Conservation (phyloP, 1,284 basidiomycete species). For the Ganoderma lucidum region DNA sequence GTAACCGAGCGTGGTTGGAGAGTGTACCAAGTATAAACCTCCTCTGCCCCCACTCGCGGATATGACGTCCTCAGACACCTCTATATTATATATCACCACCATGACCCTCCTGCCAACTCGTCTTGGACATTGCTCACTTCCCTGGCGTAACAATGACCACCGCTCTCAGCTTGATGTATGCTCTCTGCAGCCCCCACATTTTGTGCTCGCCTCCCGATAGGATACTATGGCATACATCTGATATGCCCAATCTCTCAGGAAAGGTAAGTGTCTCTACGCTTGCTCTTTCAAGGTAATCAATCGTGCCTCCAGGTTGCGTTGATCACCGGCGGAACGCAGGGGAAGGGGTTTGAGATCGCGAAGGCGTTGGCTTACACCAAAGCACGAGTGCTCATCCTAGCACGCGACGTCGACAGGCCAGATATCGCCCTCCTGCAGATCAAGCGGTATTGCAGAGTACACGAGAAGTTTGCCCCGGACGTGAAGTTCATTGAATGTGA, state of each 20-base stretch:
- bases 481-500: constrained; percentile 51
- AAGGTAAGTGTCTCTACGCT: constrained; percentile 7
- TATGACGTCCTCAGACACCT: neutral
- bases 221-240: neutral
- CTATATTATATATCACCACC: neutral
- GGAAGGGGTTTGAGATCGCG: constrained; percentile 52
- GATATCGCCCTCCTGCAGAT: constrained; percentile 49
- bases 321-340: constrained; percentile 52
- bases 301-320: constrained; percentile 42
- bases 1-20: neutral
- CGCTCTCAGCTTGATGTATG: constrained; percentile 7
- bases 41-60: neutral
- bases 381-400: constrained; percentile 51
- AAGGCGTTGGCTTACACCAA: constrained; percentile 47
- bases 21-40: neutral
- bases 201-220: neutral
- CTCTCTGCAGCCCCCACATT: neutral
- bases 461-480: constrained; percentile 36
- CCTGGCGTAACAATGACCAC: neutral
- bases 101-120: neutral
- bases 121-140: neutral
- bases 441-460: constrained; percentile 35
- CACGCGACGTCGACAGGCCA: constrained; percentile 49
- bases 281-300: neutral
- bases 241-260: constrained; percentile 22